Percentiles rank a stretch among this genome's conserved stretches.
Conservation (phyloP, 805 yeast species). For the Metschnikowia rubicola region DNA sequence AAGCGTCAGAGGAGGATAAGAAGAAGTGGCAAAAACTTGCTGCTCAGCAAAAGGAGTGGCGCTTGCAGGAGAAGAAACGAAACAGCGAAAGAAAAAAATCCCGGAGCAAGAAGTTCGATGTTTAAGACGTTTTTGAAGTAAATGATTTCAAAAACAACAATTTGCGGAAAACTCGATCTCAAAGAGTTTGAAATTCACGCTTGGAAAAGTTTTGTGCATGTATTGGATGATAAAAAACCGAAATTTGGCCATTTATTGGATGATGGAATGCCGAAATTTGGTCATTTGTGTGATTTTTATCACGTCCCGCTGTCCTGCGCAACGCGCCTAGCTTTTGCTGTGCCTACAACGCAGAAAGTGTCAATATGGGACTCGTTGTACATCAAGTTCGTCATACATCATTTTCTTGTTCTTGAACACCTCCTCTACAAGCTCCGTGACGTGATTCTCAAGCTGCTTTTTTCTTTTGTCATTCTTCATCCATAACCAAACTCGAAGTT, state of each 20-base stretch:
- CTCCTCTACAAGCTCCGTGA: slow-evolving; percentile 58
- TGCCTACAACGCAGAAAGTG: slow-evolving; percentile 54
- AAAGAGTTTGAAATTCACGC: too few relatives aligned
- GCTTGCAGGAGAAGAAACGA: slow-evolving; percentile 33
- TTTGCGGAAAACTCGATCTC: too few relatives aligned
- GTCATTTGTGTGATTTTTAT: too few relatives aligned
- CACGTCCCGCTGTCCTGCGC: slow-evolving; percentile 46
- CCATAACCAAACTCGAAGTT: slow-evolving; percentile 43
- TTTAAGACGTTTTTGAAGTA: not conserved
- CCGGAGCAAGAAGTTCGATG: slow-evolving; percentile 35
- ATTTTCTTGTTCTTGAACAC: slow-evolving; percentile 57
- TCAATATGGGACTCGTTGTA: slow-evolving; percentile 54
- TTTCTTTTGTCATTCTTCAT: slow-evolving; percentile 45
- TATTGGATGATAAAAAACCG: too few relatives aligned
- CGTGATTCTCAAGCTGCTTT: slow-evolving; percentile 64
- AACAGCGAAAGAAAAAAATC: slow-evolving; percentile 37
- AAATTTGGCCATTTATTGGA: too few relatives aligned
- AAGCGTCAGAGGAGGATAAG: slow-evolving; percentile 43
- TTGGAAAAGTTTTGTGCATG: too few relatives aligned
- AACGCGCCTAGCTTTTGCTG: slow-evolving; percentile 57
- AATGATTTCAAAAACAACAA: too few relatives aligned
- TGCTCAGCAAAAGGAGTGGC: slow-evolving; percentile 29
- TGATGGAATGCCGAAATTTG: too few relatives aligned
- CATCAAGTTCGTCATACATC: slow-evolving; percentile 49
- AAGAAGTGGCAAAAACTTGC: slow-evolving; percentile 49